Evolutionary conservation across 768 basidiomycete species (phyloP).

Genomic region (Obba rivulosa): DNA sequence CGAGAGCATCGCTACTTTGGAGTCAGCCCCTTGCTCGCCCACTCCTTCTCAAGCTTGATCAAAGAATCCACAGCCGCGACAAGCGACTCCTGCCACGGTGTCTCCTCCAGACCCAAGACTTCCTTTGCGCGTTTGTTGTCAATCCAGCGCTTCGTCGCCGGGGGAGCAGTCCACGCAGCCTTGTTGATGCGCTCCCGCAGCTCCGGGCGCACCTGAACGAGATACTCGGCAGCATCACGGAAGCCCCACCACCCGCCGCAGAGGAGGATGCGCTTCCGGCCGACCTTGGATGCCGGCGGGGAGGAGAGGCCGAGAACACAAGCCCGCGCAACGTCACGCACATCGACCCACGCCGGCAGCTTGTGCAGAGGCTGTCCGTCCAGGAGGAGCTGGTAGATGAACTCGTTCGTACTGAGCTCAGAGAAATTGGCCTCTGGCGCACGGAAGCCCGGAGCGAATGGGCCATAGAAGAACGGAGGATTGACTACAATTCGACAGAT

Average conservation of each 20-base stretch:
- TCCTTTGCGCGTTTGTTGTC: conserved; percentile 9
- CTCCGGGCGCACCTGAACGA: conserved; percentile 6
- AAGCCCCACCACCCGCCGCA: background rate
- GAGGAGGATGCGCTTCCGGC: conserved; percentile 9
- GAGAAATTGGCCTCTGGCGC: background rate
- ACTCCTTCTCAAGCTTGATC: conserved; percentile 13
- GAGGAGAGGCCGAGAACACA: conserved; percentile 21
- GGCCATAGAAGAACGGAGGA: conserved; percentile 10
- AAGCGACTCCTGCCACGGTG: conserved; percentile 11
- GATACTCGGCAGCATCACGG: conserved; percentile 2
- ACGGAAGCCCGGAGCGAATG: conserved; percentile 10
- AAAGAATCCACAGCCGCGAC: conserved; percentile 13
- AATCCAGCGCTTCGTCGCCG: background rate
- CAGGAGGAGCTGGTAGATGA: conserved; percentile 3
- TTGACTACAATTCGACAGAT: conserved; percentile 3
- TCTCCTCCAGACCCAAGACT: conserved; percentile 8
- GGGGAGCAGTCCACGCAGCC: background rate
- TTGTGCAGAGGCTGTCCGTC: conserved; percentile 10
- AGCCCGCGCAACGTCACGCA: conserved; percentile 28
- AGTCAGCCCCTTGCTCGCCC: conserved; percentile 3
- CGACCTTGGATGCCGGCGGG: background rate
- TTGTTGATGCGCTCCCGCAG: conserved; percentile 5
- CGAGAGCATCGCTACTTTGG: background rate
- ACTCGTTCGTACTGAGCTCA: conserved; percentile 4
- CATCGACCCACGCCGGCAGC: conserved; percentile 20